phyloP scores from a whole-genome alignment of 768 basidiomycete genomes.

The Boletus vermiculosoides region DNA sequence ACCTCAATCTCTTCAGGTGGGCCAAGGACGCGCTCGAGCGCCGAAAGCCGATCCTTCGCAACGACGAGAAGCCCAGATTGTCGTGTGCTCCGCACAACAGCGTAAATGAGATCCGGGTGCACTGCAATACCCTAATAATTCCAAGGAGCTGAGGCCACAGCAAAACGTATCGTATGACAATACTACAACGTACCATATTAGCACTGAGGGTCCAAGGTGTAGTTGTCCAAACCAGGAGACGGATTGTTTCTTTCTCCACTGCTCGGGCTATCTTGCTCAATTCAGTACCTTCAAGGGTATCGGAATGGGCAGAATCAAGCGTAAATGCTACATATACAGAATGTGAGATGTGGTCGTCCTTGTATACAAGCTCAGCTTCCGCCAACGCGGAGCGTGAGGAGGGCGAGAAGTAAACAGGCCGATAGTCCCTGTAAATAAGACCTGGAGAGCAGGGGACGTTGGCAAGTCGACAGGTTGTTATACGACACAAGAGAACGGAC shows the following conservation, averaged over 20 bases:
- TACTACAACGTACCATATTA: conserved; percentile 71
- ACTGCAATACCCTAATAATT: conserved; percentile 82
- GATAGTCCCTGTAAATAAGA: conserved; percentile 79
- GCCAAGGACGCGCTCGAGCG: conserved; percentile 27
- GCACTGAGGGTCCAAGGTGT: conserved; percentile 97
- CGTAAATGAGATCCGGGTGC: conserved; percentile 69
- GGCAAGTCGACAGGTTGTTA: background rate
- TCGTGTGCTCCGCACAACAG: conserved; percentile 40
- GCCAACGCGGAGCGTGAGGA: conserved; percentile 92
- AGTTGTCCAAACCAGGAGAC: conserved; percentile 91
- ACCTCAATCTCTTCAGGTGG: conserved; percentile 19
- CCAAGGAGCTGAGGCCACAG: background rate
- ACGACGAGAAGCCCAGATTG: conserved; percentile 42
- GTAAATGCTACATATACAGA: conserved; percentile 85
- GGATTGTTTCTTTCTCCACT: conserved; percentile 38
- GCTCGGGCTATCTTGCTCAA: conserved; percentile 27
- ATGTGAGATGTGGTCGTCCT: conserved; percentile 83
- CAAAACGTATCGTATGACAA: background rate
- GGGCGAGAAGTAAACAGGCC: conserved; percentile 93
- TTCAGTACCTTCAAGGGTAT: conserved; percentile 13
- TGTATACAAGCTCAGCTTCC: conserved; percentile 91
- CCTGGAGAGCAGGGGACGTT: conserved; percentile 39
- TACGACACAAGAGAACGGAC: conserved; percentile 34
- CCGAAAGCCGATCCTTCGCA: conserved; percentile 50
- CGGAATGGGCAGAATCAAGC: conserved; percentile 39